These are phyloP conservation scores for Anisodus acutangulus DNA, from an alignment of 257 asterid species.

Conservation along the genomic window DNA sequence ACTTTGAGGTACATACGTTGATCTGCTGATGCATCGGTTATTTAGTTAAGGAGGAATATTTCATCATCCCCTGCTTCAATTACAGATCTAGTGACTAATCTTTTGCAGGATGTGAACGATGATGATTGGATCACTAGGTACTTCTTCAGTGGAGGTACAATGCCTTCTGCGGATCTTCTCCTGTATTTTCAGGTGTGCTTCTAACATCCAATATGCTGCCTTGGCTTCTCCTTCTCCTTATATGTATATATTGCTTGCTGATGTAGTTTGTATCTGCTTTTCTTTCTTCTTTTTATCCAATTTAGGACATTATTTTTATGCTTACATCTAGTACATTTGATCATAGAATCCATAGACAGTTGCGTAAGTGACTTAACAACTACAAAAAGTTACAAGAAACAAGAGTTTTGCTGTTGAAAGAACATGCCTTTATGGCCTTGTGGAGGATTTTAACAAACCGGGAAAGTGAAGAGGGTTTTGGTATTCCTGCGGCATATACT, in stretches of 20 bases:
- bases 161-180: constrained; percentile 88
- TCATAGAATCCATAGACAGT: not conserved
- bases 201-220: not conserved
- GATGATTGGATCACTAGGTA: constrained; percentile 97
- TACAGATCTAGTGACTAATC: not conserved
- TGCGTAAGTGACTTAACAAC: not conserved
- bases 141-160: constrained; percentile 92
- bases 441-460: not conserved
- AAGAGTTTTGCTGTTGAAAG: not conserved
- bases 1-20: constrained; percentile 68
- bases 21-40: not conserved
- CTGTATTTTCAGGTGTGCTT: constrained; percentile 86
- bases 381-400: not conserved
- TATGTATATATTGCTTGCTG: not conserved
- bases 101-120: constrained; percentile 68
- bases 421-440: not conserved
- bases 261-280: not conserved
- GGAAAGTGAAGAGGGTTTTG: not conserved
- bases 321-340: not conserved
- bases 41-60: not conserved
- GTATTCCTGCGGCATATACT: not conserved
- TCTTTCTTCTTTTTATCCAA: not conserved
- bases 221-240: not conserved
- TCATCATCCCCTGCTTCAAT: not conserved
- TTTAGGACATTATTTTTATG: not conserved